phyloP scores from a whole-genome alignment of 1,139 yeast species.

The Lodderomyces metapsilosis region DNA sequence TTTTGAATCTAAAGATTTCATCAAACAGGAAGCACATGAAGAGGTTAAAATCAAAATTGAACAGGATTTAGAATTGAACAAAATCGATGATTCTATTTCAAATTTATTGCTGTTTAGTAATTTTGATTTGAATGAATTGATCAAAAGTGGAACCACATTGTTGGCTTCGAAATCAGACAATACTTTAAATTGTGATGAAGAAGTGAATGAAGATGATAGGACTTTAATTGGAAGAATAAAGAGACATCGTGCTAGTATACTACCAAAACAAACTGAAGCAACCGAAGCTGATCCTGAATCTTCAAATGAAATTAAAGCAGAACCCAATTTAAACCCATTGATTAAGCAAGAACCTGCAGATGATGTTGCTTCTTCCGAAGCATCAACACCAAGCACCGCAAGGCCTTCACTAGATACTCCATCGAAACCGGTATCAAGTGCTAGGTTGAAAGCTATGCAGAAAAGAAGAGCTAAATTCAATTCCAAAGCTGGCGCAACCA shows the following conservation, averaged over 20 bases:
- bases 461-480: constrained; percentile 84
- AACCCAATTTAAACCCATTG: neutral
- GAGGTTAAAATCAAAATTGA: constrained; percentile 36
- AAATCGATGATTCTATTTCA: constrained; percentile 46
- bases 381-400: constrained; percentile 1
- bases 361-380: neutral
- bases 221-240: constrained; percentile 35
- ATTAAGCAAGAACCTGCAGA: constrained; percentile 7
- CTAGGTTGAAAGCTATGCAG: constrained; percentile 91
- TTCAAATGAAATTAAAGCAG: neutral
- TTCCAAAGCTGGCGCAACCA: constrained; percentile 55
- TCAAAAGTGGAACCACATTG: constrained; percentile 68
- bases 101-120: constrained; percentile 56
- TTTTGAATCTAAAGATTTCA: constrained; percentile 17
- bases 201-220: constrained; percentile 11
- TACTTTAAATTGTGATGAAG: constrained; percentile 16
- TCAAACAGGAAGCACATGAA: constrained; percentile 21
- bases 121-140: constrained; percentile 63
- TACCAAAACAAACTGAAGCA: constrained; percentile 10
- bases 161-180: constrained; percentile 67
- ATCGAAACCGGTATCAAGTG: constrained; percentile 49
- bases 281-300: constrained; percentile 5
- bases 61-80: constrained; percentile 47
- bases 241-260: constrained; percentile 22
- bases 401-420: constrained; percentile 11